These are phyloP conservation scores for Flaveria bidentis DNA, from an alignment of 129 eudicot genomes.

Conservation along the genomic window DNA sequence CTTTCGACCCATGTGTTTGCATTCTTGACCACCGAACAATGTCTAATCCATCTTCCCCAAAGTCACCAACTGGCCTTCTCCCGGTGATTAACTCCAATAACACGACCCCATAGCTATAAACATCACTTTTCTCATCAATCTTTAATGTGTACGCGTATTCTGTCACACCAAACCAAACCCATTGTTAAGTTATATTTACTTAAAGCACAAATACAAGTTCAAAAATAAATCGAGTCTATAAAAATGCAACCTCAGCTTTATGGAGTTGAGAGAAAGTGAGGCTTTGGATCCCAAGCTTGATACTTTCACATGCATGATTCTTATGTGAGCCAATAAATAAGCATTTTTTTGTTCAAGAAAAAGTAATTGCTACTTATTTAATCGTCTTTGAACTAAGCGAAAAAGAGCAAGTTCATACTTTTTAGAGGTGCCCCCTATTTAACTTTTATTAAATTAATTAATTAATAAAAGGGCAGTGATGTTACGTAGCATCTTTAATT, in stretches of 20 bases:
- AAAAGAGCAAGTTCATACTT: not conserved
- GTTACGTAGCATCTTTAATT: no score
- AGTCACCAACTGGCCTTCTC: constrained; percentile 62
- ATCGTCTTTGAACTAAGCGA: not conserved
- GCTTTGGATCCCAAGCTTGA: constrained; percentile 45
- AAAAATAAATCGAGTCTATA: constrained; percentile 16
- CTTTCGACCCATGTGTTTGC: constrained; percentile 61
- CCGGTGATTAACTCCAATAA: constrained; percentile 64
- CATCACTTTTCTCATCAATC: constrained; percentile 76
- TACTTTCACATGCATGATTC: constrained; percentile 19
- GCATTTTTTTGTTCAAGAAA: not conserved
- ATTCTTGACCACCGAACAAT: constrained; percentile 68
- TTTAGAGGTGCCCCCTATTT: no score
- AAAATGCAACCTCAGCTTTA: constrained; percentile 29
- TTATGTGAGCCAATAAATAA: not conserved
- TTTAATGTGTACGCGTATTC: constrained; percentile 75
- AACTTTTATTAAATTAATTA: no score
- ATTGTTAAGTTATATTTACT: not conserved
- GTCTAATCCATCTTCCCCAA: constrained; percentile 75
- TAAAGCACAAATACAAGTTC: constrained; percentile 2
- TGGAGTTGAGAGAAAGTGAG: constrained; percentile 39
- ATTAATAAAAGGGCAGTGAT: no score
- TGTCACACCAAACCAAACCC: constrained; percentile 36
- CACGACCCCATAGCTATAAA: constrained; percentile 74
- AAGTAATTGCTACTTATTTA: not conserved